Evolutionary conservation across 495 filamentous ascomycete species (phyloP), one percentile per base, ranked within the genome.

Genomic region (Polyplosphaeria fusca): DNA sequence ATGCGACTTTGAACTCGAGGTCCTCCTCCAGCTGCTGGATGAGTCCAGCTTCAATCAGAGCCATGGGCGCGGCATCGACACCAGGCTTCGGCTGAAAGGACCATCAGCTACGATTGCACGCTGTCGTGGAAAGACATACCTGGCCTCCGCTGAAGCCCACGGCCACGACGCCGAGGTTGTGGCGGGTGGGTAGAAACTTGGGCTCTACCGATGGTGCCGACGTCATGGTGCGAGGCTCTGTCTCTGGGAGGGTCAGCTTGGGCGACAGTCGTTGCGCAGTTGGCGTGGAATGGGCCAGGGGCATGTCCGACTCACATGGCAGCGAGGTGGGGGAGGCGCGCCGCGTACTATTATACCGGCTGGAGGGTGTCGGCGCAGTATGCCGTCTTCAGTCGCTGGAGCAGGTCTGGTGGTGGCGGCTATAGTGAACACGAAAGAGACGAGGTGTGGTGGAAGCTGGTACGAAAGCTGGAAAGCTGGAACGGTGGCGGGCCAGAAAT

Each of bases 91-190:
- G 83, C 90, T 96, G 68, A 3, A 2, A 9, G 23, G 28, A 35
- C 26, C 23, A 35, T 60, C 20, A 61, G 58, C 30, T 18, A 12
- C n/a, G 26, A 14, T 1, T 2, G 9, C 28, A 18, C 0, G 16
- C 18, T 20, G 5, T 19, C 32, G 35, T 18, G 12, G 12, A 25
- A 30, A 16, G 24, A 56, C 58, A 63, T 81, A 92, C 91, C 81
- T 98, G 93, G 47, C 93, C 93, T 64, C 94, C 93, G 51, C 91
- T 95, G 79, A 98, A 98, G 55, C 92, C 92, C 18, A 97, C 93
- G 24, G 92, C 91, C 35, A 97, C 88, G 46, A 98, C 79, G 52
- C 93, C 93, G 50, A 98, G 80, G 60, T 96, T 83, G 68, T 86
- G 76, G 46, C 81, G 78, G 58, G 83, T 76, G 58, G 84, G 73